These are phyloP conservation scores for Monosporozyma yasuniensis DNA, from an alignment of 805 yeast species.

Conservation along the genomic window DNA sequence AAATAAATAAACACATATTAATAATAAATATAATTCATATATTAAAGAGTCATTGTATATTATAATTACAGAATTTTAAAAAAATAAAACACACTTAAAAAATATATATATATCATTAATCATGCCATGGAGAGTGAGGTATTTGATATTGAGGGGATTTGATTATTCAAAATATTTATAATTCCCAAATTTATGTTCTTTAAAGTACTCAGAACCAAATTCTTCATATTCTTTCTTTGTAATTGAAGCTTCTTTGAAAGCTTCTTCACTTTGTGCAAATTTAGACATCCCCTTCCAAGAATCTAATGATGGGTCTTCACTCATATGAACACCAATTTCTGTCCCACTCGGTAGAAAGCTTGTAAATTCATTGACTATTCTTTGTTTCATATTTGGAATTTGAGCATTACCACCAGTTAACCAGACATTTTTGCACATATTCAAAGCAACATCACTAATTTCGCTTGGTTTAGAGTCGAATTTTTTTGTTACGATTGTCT, in stretches of 20 bases:
- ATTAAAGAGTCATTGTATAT: conserved; percentile 1
- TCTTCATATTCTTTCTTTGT: conserved; percentile 75
- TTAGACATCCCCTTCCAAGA: conserved; percentile 93
- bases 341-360: conserved; percentile 62
- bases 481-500: conserved; percentile 54
- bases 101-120: neutral
- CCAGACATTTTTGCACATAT: conserved; percentile 50
- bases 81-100: neutral
- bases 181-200: conserved; percentile 78
- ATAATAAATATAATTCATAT: neutral
- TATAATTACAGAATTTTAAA: neutral
- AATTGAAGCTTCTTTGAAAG: conserved; percentile 40
- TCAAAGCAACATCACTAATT: conserved; percentile 24
- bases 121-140: neutral
- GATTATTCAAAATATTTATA: conserved; percentile 17
- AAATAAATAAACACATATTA: conserved; percentile 4
- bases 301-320: conserved; percentile 63
- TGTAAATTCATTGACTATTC: conserved; percentile 63
- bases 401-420: conserved; percentile 79
- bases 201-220: conserved; percentile 80
- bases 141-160: too few relatives aligned
- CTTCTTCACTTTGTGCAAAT: conserved; percentile 50
- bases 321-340: conserved; percentile 50
- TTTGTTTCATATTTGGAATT: conserved; percentile 53
- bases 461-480: conserved; percentile 47